phyloP scores from a whole-genome alignment of 768 basidiomycete species.

The Daedaleopsis sinensis region DNA sequence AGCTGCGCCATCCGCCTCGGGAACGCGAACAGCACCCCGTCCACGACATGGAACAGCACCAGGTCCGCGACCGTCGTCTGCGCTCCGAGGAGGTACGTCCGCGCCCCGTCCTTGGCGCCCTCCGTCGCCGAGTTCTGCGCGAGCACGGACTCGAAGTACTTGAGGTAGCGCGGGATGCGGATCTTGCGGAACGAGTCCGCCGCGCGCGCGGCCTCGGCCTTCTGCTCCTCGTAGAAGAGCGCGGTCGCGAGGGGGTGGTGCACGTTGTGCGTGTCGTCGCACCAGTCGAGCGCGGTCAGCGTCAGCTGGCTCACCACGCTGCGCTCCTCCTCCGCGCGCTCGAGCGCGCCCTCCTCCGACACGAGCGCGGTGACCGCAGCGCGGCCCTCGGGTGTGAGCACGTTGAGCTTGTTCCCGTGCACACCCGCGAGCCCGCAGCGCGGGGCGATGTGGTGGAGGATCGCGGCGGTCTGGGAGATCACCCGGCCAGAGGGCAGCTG shows the following conservation, averaged over 20 bases:
- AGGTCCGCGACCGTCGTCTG: slow-evolving; percentile 45
- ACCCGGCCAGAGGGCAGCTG: slow-evolving; percentile 32
- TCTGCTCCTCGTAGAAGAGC: slow-evolving; percentile 47
- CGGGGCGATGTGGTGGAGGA: slow-evolving; percentile 40
- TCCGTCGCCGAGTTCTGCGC: slow-evolving; percentile 28
- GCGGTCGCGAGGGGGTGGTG: slow-evolving; percentile 41
- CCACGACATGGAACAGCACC: slow-evolving; percentile 41
- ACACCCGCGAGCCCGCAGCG: slow-evolving; percentile 36
- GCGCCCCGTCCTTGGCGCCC: slow-evolving; percentile 8
- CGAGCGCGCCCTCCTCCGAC: slow-evolving; percentile 28
- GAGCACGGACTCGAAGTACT: slow-evolving; percentile 39
- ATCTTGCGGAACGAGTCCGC: slow-evolving; percentile 38
- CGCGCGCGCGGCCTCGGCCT: slow-evolving; percentile 35
- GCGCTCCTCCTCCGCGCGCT: slow-evolving; percentile 34
- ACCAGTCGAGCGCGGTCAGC: slow-evolving; percentile 38
- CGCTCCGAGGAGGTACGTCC: slow-evolving; percentile 34
- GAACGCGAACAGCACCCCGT: slow-evolving; percentile 39
- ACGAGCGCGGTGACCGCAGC: slow-evolving; percentile 9
- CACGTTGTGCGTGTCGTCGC: slow-evolving; percentile 37
- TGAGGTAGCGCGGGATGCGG: slow-evolving; percentile 45
- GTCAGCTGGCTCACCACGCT: slow-evolving; percentile 41
- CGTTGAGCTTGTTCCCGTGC: slow-evolving; percentile 16
- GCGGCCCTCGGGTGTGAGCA: slow-evolving; percentile 3
- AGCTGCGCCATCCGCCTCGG: slow-evolving; percentile 36
- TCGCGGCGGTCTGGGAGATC: slow-evolving; percentile 41